Conservation (phyloP, 768 basidiomycete genomes). For the Arthromyces matolae region DNA sequence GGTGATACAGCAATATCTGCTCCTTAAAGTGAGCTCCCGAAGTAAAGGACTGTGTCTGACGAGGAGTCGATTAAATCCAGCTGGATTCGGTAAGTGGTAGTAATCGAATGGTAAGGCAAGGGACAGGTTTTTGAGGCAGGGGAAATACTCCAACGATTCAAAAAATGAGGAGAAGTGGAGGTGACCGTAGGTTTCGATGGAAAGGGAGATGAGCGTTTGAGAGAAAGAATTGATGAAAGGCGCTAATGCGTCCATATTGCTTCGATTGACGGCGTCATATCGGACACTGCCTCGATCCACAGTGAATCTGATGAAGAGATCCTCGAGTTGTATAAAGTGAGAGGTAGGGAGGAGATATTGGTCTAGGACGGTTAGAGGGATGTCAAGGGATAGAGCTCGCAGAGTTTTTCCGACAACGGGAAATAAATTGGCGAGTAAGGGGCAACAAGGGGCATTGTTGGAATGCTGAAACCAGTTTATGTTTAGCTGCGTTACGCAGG, state of each 20-base stretch:
- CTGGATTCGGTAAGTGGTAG: slow-evolving; percentile 18
- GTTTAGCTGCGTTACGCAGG: slow-evolving; percentile 18
- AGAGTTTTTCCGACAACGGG: slow-evolving; percentile 10
- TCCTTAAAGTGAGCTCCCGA: slow-evolving; percentile 12
- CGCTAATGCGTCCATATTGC: neutral
- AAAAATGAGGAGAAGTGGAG: slow-evolving; percentile 19
- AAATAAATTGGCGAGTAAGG: slow-evolving; percentile 16
- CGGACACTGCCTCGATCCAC: slow-evolving; percentile 7
- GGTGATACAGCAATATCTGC: slow-evolving; percentile 14
- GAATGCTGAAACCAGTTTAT: slow-evolving; percentile 21
- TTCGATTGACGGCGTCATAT: neutral
- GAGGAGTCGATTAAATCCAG: slow-evolving; percentile 17
- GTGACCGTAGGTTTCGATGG: slow-evolving; percentile 21
- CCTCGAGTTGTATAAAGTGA: neutral
- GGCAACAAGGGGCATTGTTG: slow-evolving; percentile 18
- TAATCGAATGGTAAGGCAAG: slow-evolving; percentile 22
- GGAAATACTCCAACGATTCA: slow-evolving; percentile 16
- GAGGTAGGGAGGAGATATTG: neutral
- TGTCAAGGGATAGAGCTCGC: slow-evolving; percentile 2
- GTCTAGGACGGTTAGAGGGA: neutral
- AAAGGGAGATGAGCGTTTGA: slow-evolving; percentile 6
- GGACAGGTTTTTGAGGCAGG: slow-evolving; percentile 14
- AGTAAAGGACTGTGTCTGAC: slow-evolving; percentile 19
- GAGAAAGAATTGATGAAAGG: neutral
- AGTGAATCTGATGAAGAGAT: slow-evolving; percentile 14